Evolutionary conservation across 345 rosid genomes (phyloP).

Genomic region (Citrus sp.): DNA sequence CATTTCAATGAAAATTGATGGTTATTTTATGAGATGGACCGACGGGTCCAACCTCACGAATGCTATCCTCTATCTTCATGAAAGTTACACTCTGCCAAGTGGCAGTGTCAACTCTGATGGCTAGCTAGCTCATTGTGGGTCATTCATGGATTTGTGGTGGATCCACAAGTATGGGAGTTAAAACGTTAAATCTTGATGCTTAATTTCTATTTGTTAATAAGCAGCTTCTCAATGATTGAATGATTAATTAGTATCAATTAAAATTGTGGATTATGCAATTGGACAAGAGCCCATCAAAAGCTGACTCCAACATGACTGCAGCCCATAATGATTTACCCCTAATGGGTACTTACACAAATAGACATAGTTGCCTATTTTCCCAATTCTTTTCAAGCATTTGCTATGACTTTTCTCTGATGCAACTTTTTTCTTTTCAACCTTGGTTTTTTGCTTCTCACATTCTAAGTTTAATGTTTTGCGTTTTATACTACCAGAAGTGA

Average conservation of each 20-base stretch:
- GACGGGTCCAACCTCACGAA: not conserved
- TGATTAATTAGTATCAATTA: not conserved
- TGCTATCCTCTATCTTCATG: conserved; percentile 3
- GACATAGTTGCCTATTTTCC: not conserved
- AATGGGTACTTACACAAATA: not conserved
- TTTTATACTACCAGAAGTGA: not conserved
- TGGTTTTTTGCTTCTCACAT: too few relatives aligned
- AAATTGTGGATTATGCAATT: not conserved
- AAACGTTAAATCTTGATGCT: not conserved
- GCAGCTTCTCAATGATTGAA: not conserved
- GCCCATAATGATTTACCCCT: not conserved
- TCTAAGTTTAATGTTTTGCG: too few relatives aligned
- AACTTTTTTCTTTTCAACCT: not conserved
- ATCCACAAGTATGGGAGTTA: not conserved
- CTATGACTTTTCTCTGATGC: not conserved
- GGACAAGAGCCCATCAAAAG: not conserved
- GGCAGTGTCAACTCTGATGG: not conserved
- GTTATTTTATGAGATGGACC: not conserved
- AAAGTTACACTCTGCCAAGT: not conserved
- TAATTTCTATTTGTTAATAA: too few relatives aligned
- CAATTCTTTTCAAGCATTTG: not conserved
- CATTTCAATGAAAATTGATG: not conserved
- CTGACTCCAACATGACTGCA: not conserved
- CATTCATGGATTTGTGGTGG: not conserved
- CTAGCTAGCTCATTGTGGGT: not conserved